These are phyloP conservation scores for Rhynchospora tenuis DNA, from an alignment of 176 grass and related monocot species.

Conservation along the genomic window DNA sequence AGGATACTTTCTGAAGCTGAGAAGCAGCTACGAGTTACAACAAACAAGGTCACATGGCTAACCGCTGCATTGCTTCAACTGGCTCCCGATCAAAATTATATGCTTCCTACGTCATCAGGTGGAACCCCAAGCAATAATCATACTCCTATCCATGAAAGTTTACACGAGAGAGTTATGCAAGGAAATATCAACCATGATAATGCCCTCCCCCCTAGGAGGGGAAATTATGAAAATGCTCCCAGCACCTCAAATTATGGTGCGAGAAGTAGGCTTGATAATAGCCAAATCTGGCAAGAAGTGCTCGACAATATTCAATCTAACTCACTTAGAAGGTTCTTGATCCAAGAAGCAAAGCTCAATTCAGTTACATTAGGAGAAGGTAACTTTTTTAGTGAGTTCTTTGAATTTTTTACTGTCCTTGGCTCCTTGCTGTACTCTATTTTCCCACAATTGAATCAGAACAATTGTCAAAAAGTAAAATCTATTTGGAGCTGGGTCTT, in stretches of 20 bases:
- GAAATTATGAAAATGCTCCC: slow-evolving; percentile 12
- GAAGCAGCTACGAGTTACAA: slow-evolving; percentile 20
- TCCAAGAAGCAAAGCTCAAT: slow-evolving; percentile 57
- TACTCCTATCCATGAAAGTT: background rate
- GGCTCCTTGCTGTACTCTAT: slow-evolving; percentile 11
- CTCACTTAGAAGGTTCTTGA: slow-evolving; percentile 67
- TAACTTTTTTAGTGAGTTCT: slow-evolving; percentile 22
- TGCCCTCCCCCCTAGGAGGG: background rate
- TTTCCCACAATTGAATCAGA: background rate
- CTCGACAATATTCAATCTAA: slow-evolving; percentile 59
- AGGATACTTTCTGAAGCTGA: slow-evolving; percentile 22
- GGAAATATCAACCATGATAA: background rate
- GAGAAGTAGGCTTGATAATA: slow-evolving; percentile 42
- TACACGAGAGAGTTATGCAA: background rate
- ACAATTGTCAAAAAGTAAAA: background rate
- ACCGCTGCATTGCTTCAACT: slow-evolving; percentile 24
- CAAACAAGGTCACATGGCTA: slow-evolving; percentile 28
- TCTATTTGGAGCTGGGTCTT: background rate
- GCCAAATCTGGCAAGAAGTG: slow-evolving; percentile 87
- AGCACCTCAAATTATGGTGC: slow-evolving; percentile 17
- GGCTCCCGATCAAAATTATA: slow-evolving; percentile 19
- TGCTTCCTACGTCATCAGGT: background rate
- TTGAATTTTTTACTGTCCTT: slow-evolving; percentile 12
- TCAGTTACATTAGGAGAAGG: slow-evolving; percentile 83
- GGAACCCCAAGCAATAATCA: slow-evolving; percentile 1